These are phyloP conservation scores for Gardenia jasminoides DNA, from an alignment of 257 asterid species.

Conservation along the genomic window DNA sequence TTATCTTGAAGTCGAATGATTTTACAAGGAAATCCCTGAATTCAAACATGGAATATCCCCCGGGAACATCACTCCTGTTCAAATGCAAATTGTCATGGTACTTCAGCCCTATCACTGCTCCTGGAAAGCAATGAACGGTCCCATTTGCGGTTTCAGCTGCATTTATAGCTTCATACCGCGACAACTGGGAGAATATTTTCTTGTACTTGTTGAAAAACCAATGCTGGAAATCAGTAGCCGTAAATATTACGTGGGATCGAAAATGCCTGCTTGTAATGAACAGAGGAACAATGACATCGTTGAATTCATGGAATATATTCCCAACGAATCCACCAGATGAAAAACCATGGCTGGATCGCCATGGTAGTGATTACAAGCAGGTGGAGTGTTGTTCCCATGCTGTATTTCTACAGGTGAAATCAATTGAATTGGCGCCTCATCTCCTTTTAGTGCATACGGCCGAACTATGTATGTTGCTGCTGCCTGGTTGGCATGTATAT, in stretches of 20 bases:
- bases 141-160: constrained; percentile 26
- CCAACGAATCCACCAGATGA: constrained; percentile 49
- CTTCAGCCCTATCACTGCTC: constrained; percentile 47
- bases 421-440: constrained; percentile 22
- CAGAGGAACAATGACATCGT: constrained; percentile 57
- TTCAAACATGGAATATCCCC: constrained; percentile 37
- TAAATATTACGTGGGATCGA: constrained; percentile 27
- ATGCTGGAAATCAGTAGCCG: constrained; percentile 41
- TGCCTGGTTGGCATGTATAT: constrained; percentile 24
- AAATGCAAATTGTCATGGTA: constrained; percentile 37
- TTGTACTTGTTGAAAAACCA: constrained; percentile 35
- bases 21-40: constrained; percentile 36
- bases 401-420: constrained; percentile 44
- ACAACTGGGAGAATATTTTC: constrained; percentile 31
- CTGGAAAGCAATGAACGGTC: constrained; percentile 53
- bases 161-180: constrained; percentile 35
- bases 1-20: constrained; percentile 26
- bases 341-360: constrained; percentile 40
- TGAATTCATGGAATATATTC: constrained; percentile 56
- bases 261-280: constrained; percentile 51
- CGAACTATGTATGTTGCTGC: constrained; percentile 27
- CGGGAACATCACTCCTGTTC: constrained; percentile 22
- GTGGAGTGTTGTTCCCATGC: constrained; percentile 33
- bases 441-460: constrained; percentile 63
- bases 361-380: constrained; percentile 24